These are phyloP conservation scores for Lentinula guzmanii DNA, from an alignment of 768 basidiomycete genomes.

Conservation along the genomic window DNA sequence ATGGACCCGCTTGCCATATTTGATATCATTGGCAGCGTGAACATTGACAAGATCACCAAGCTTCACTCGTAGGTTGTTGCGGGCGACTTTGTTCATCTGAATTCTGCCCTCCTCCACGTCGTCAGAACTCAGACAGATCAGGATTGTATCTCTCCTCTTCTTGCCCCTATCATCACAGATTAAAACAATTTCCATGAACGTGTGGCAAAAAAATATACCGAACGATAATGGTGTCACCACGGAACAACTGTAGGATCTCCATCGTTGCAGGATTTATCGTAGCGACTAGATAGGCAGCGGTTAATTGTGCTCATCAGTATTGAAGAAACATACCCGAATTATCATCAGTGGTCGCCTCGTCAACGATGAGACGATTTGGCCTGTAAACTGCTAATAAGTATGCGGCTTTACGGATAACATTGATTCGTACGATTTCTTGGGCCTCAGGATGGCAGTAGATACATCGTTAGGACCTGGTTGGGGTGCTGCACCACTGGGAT, in stretches of 20 bases:
- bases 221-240: conserved; percentile 94
- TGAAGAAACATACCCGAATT: conserved; percentile 70
- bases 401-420: conserved; percentile 7
- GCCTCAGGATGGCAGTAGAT: conserved; percentile 91
- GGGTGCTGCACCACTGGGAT: conserved; percentile 79
- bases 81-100: conserved; percentile 99
- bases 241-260: conserved; percentile 90
- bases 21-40: conserved; percentile 95
- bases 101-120: conserved; percentile 98
- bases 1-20: conserved; percentile 97
- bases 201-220: conserved; percentile 43
- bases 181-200: background rate
- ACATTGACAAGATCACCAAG: conserved; percentile 95
- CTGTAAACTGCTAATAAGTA: conserved; percentile 35
- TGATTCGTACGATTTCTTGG: conserved; percentile 92
- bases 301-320: conserved; percentile 8
- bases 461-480: conserved; percentile 85
- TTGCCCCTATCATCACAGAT: conserved; percentile 61
- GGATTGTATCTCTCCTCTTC: conserved; percentile 95
- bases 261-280: conserved; percentile 95
- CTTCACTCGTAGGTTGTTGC: conserved; percentile 97
- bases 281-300: conserved; percentile 53
- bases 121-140: conserved; percentile 93
- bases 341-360: conserved; percentile 90
- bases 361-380: conserved; percentile 96